phyloP scores from a whole-genome alignment of 495 filamentous ascomycete species.

The Penicillium atrosanguineum region DNA sequence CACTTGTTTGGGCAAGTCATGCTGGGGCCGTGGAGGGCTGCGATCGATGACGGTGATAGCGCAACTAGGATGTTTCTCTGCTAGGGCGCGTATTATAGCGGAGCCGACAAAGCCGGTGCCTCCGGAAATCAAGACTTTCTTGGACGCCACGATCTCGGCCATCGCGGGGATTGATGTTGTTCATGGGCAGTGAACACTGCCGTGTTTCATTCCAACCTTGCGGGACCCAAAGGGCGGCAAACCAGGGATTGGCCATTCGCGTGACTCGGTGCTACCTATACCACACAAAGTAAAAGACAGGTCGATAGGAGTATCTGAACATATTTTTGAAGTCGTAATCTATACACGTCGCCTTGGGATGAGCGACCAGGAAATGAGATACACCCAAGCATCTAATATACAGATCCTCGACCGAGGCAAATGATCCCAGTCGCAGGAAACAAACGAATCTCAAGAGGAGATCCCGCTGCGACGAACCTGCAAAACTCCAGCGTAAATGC shows the following conservation, averaged over 20 bases:
- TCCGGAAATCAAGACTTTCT: conserved; percentile 51
- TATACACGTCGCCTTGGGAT: conserved; percentile 25
- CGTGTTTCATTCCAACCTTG: background rate
- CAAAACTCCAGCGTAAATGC: conserved; percentile 47
- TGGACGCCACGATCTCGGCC: conserved; percentile 9
- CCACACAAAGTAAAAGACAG: background rate
- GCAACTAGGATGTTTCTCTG: conserved; percentile 42
- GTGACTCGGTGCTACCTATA: conserved; percentile 5
- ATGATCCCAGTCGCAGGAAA: conserved; percentile 36
- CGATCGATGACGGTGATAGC: conserved; percentile 44
- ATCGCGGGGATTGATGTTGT: background rate
- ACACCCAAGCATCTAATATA: conserved; percentile 40
- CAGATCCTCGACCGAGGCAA: conserved; percentile 34
- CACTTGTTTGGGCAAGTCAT: conserved; percentile 27
- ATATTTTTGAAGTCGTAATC: conserved; percentile 28
- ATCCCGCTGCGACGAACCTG: conserved; percentile 38
- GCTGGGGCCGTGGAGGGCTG: conserved; percentile 29
- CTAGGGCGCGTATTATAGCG: conserved; percentile 40
- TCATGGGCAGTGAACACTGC: background rate
- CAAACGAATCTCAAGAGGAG: conserved; percentile 28
- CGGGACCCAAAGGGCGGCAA: background rate
- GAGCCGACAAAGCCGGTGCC: conserved; percentile 53
- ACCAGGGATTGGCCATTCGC: conserved; percentile 3
- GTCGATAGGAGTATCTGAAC: conserved; percentile 10
- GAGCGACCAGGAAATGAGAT: conserved; percentile 21